Evolutionary conservation across 176 grass and related monocot species (phyloP).

Genomic region (Leersia perrieri): DNA sequence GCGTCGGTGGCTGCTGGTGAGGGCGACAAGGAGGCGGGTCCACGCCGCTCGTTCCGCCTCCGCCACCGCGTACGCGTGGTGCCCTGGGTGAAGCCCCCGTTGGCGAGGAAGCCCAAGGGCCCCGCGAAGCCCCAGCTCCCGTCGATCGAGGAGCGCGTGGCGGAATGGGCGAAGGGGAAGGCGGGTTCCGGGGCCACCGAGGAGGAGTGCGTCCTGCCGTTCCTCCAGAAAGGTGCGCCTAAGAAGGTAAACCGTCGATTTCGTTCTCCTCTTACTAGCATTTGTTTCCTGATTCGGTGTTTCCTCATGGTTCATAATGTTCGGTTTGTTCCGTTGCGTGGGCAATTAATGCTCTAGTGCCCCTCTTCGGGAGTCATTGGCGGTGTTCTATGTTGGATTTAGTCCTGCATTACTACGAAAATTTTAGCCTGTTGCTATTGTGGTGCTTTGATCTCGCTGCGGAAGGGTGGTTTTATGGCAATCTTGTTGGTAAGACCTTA

Average conservation of each 20-base stretch:
- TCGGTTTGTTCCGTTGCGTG: background rate
- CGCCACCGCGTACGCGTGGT: background rate
- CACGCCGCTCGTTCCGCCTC: conserved; percentile 13
- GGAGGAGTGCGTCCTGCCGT: conserved; percentile 50
- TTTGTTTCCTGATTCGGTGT: background rate
- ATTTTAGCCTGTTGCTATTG: background rate
- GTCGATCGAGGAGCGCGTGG: background rate
- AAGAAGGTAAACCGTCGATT: conserved; percentile 37
- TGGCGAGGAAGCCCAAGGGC: background rate
- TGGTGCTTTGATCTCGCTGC: background rate
- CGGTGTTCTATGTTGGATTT: background rate
- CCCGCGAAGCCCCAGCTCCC: background rate
- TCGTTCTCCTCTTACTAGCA: background rate
- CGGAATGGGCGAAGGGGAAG: conserved; percentile 32
- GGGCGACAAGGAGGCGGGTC: background rate
- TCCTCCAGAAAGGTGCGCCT: conserved; percentile 39
- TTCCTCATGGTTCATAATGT: too few species aligned
- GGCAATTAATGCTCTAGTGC: background rate
- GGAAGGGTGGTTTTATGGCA: background rate
- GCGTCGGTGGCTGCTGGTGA: background rate
- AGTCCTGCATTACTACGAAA: background rate
- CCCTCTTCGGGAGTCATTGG: background rate
- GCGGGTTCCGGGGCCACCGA: conserved; percentile 9
- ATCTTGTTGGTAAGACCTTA: background rate
- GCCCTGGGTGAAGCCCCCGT: conserved; percentile 21